Evolutionary conservation across 805 yeast species (phyloP).

Genomic region (Debaryomyces hansenii): DNA sequence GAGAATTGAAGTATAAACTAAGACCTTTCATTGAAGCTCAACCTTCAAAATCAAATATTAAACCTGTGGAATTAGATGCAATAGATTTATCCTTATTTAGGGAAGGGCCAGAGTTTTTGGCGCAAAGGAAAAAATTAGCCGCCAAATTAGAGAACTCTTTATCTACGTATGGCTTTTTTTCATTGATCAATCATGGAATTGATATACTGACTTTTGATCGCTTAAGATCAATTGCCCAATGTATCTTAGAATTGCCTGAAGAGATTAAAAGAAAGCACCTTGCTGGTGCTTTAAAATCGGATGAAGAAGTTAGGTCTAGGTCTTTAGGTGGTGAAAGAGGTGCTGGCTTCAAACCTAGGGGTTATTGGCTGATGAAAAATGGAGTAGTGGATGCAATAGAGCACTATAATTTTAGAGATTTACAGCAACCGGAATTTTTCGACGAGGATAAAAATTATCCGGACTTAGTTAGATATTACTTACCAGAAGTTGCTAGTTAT

Average conservation of each 20-base stretch:
- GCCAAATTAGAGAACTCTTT: slow-evolving; percentile 38
- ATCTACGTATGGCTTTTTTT: slow-evolving; percentile 45
- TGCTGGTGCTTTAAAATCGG: slow-evolving; percentile 40
- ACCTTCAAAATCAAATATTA: slow-evolving; percentile 14
- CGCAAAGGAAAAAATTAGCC: slow-evolving; percentile 32
- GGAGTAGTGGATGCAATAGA: slow-evolving; percentile 28
- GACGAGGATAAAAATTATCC: slow-evolving; percentile 23
- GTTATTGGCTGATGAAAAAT: slow-evolving; percentile 30
- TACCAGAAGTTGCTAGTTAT: slow-evolving; percentile 22
- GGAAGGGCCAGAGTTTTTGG: slow-evolving; percentile 35
- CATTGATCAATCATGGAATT: slow-evolving; percentile 43
- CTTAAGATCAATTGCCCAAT: slow-evolving; percentile 42
- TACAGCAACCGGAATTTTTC: slow-evolving; percentile 22
- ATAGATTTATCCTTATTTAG: slow-evolving; percentile 36
- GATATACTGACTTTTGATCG: slow-evolving; percentile 28
- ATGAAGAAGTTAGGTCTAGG: slow-evolving; percentile 22
- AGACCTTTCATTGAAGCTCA: slow-evolving; percentile 27
- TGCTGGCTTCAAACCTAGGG: slow-evolving; percentile 29
- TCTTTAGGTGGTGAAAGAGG: slow-evolving; percentile 32
- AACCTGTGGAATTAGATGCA: slow-evolving; percentile 28
- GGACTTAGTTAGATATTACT: slow-evolving; percentile 21
- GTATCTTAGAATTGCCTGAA: slow-evolving; percentile 39
- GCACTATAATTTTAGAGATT: slow-evolving; percentile 26
- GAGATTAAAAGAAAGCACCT: slow-evolving; percentile 36
- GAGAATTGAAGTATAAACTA: slow-evolving; percentile 20